Evolutionary conservation across 805 yeast genomes (phyloP), one percentile per base, ranked within the genome.

Genomic region (Nakazawaea ishiwadae): DNA sequence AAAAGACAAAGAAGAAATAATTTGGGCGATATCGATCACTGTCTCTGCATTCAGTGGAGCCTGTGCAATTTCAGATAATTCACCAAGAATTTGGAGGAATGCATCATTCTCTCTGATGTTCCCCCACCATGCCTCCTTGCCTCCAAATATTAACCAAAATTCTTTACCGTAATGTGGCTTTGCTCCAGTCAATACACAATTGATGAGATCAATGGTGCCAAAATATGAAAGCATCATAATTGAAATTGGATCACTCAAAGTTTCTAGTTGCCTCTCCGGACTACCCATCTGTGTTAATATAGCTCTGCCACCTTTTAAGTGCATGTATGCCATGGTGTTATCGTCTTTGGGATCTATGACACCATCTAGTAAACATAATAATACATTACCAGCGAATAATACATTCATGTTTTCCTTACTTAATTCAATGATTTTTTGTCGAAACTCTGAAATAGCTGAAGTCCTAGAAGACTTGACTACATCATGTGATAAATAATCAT

Each of bases 81-180:
- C 52, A 50, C 41, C 62, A 51, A 40, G 59, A 50, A 46, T 62
- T 50, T 3, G 54, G 51, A 53, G 57, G 55, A 38, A 66, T 46
- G 56, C 58, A 49, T 56, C 60, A 39, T 28, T 45, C 8, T 26
- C 34, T n/a, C 12, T 21, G 28, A 56, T 27, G n/a, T 27, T 50
- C 4, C 62, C 62, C 46, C 55, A 57, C 62, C 62, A 57, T 18
- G 54, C 52, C 27, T 55, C 57, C 34, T 46, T 44, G 7, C 44
- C 42, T 2, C 45, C 49, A 35, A 57, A 51, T 4, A 24, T 27
- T 12, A 42, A 39, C 62, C 62, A 57, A 27, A 40, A 49, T 2
- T 29, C 14, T 8, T 40, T 31, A 4, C 49, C 46, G 11, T 53
- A 39, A 39, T 51, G 52, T 15, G 55, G 48, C 15, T 31, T 32